These are phyloP conservation scores for Backusella luteola DNA, from an alignment of 192 early-diverging fungal species.

Conservation along the genomic window DNA sequence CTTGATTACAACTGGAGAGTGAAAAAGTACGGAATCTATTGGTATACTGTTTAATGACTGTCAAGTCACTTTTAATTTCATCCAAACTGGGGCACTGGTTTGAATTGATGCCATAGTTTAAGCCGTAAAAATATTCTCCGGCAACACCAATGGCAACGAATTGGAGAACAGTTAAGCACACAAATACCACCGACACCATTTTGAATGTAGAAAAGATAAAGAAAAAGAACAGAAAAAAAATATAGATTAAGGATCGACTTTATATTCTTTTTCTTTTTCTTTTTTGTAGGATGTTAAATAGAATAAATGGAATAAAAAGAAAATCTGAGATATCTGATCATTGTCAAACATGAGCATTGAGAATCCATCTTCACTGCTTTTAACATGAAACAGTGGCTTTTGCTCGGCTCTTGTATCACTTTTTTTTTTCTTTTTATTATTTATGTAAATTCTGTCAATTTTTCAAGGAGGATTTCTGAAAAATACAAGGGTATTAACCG, in stretches of 20 bases:
- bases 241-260: not conserved
- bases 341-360: not conserved
- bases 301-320: not conserved
- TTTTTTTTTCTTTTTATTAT: not conserved
- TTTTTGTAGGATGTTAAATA: not conserved
- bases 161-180: not conserved
- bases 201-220: not conserved
- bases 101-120: conserved; percentile 55
- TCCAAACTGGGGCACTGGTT: conserved; percentile 52
- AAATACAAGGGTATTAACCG: not conserved
- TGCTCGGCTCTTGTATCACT: not conserved
- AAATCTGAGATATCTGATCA: not conserved
- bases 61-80: conserved; percentile 47
- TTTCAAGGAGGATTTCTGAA: not conserved
- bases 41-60: conserved; percentile 45
- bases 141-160: not conserved
- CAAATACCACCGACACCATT: not conserved
- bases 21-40: conserved; percentile 52
- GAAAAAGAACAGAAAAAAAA: not conserved
- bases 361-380: not conserved
- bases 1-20: conserved; percentile 52
- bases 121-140: conserved; percentile 39
- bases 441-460: not conserved
- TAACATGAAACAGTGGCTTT: conserved; percentile 1
- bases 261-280: not conserved